These are phyloP conservation scores for Ramularia collo-cygni DNA, from an alignment of 2,329 filamentous ascomycete species.

Conservation along the genomic window DNA sequence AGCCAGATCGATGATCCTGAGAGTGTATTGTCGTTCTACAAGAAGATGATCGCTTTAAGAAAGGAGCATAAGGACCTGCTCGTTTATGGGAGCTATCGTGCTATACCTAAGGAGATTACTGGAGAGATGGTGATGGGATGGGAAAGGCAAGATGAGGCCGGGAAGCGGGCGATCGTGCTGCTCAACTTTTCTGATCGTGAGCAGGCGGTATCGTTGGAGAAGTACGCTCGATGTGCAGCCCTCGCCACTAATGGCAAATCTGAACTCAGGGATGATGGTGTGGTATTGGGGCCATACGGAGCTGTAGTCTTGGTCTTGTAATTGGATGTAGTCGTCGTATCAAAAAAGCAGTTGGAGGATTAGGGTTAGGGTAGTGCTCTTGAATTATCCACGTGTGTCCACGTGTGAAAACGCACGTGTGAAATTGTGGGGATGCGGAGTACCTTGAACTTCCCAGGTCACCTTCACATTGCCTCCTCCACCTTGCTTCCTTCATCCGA, in stretches of 20 bases:
- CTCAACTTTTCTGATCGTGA: slow-evolving; percentile 37
- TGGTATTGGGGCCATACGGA: slow-evolving; percentile 13
- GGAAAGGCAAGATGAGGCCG: slow-evolving; percentile 25
- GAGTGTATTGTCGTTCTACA: slow-evolving; percentile 53
- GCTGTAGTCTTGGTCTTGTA: slow-evolving; percentile 27
- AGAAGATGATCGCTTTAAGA: slow-evolving; percentile 24
- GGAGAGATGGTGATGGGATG: slow-evolving; percentile 17
- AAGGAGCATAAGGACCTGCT: slow-evolving; percentile 19
- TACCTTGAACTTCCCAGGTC: no score
- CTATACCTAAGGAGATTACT: slow-evolving; percentile 12
- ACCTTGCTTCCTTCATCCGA: background rate
- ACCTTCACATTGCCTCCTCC: no score
- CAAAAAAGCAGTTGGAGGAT: no score
- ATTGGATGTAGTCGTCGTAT: background rate
- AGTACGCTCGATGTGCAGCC: slow-evolving; percentile 7
- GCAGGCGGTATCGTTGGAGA: slow-evolving; percentile 15
- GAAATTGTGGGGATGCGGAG: no score
- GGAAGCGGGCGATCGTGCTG: slow-evolving; percentile 19
- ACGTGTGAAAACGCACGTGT: no score
- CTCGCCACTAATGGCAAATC: slow-evolving; percentile 15
- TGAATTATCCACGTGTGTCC: no score
- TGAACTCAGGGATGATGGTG: slow-evolving; percentile 5
- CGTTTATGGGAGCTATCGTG: slow-evolving; percentile 19
- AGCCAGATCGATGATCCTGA: slow-evolving; percentile 45
- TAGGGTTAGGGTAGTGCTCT: no score